Evolutionary conservation across 202 grass and related monocot species (phyloP), one percentile per base, ranked within the genome.

Genomic region (Bolboschoenoplectus hybrid): DNA sequence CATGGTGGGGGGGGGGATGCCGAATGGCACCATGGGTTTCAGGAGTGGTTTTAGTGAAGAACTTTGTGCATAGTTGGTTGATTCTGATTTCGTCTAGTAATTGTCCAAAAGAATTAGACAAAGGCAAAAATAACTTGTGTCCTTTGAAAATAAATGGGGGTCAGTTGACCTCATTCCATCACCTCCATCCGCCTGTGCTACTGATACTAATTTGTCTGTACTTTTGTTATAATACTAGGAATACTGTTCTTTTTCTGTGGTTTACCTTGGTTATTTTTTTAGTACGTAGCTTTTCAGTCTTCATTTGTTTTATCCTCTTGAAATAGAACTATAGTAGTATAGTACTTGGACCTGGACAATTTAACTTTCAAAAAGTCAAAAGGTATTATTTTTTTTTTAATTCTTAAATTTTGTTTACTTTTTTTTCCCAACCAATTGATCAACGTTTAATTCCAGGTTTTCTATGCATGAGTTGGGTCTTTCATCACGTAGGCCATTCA

Each of bases 401-500:
- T 68, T 55, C 3, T 32, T 57, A 26, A 51, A 35, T 57, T 67
- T 53, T 60, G 12, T 14, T 13, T 80, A 83, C 44, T 47, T 57
- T 46, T 85, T 72, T 16, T 72, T 89, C 66, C 63, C 43, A 16
- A 34, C 83, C 60, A 82, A 72, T 51, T 58, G 67, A 76, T 20
- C 70, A 71, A 16, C 57, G 50, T 79, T 85, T 85, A 0, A 46
- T 79, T 95, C 58, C 82, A 98, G 96, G 62, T 98, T 91, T 85
- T 93, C 96, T 1, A 98, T 98, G 96, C 91, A 98, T 92, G 96
- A 95, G 84, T 88, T 98, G 82, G 93, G 96, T 46, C 91, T 98
- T 89, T 90, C 96, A 19, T 98, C 96, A 82, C 96, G 96, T 81
- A 93, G 64, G 69, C 96, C 96, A 89, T 92, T 94, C 89, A 92